Evolutionary conservation across 2,329 filamentous ascomycete species (phyloP).

Genomic region (Penicillium sp.): DNA sequence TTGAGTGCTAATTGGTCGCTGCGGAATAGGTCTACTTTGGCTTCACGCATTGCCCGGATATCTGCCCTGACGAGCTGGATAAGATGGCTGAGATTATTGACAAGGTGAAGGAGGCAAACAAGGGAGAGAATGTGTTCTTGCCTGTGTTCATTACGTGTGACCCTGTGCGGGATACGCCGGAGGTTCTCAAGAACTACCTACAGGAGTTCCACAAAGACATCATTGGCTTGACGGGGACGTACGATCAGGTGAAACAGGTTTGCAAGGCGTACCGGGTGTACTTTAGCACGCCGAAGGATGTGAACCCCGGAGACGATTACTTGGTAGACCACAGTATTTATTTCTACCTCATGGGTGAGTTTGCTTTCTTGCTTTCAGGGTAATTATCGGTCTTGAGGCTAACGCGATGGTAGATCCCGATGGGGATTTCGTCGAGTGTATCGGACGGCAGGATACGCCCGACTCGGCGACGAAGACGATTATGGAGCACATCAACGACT

Average conservation of each 20-base stretch:
- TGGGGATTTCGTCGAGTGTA: conserved; percentile 95
- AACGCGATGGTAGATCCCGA: conserved; percentile 71
- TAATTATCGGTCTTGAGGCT: not conserved
- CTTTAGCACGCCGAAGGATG: conserved; percentile 87
- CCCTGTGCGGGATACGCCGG: conserved; percentile 85
- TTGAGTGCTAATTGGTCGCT: conserved; percentile 8
- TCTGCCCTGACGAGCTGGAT: conserved; percentile 97
- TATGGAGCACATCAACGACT: conserved; percentile 80
- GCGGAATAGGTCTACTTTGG: conserved; percentile 84
- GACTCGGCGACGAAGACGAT: conserved; percentile 85
- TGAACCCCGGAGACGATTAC: conserved; percentile 94
- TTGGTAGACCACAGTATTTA: conserved; percentile 99
- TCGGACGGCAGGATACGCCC: conserved; percentile 92
- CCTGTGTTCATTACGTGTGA: conserved; percentile 97
- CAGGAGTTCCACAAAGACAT: conserved; percentile 87
- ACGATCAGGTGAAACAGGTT: conserved; percentile 89
- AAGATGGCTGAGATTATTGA: conserved; percentile 99
- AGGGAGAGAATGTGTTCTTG: conserved; percentile 57
- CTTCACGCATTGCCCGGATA: conserved; percentile 97
- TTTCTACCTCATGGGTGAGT: conserved; percentile 91
- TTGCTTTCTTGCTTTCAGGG: not conserved
- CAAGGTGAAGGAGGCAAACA: conserved; percentile 53
- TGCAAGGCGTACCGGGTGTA: conserved; percentile 98
- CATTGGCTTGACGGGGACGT: conserved; percentile 87
- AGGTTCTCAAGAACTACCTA: conserved; percentile 83